Evolutionary conservation across 768 basidiomycete genomes (phyloP), one percentile per base, ranked within the genome.

Genomic region (Tricholoma bakamatsutake): DNA sequence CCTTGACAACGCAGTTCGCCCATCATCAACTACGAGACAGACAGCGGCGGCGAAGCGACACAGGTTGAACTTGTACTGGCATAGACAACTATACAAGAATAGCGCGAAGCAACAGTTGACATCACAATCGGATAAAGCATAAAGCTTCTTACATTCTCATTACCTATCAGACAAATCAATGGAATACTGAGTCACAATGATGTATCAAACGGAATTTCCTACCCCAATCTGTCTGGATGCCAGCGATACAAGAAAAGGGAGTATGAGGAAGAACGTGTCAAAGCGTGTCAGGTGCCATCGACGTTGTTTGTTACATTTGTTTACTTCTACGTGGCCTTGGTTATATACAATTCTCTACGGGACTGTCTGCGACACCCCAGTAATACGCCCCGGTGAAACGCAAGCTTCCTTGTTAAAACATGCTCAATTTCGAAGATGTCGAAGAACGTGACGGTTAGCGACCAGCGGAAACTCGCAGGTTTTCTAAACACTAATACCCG

Each of bases 391-490:
- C 71, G 61, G 65, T 64, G 59, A 66, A 64, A 61, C 62, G 64
- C 59, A 57, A 52, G 53, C 30, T 39, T 54, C 55, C 52, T 18
- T 56, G 53, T 59, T 59, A 60, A 52, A 70, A 47, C 39, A 88
- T 88, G 86, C 71, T 87, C 66, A 90, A 90, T 71, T 95, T 96
- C 66, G 95, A 98, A 73, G 95, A 97, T 70, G 92, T 96, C 57
- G 95, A 98, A 76, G 95, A 98, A 71, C 83, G 92, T 64, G 95
- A 98, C 71, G 95, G 93, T 92, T 58, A 59, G 84, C 70, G 4
- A 31, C 3, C 30, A 43, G n/a, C 50, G 52, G 13, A 50, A 50
- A 50, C 17, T 21, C 39, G 8, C 39, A 27, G 39, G 50, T 40
- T 33, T 51, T 45, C 18, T 24, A 35, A n/a, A 10, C 28, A 51